Evolutionary conservation across 305 asterid species (phyloP), one percentile per base, ranked within the genome.

Genomic region (Fraxinus baroniana): DNA sequence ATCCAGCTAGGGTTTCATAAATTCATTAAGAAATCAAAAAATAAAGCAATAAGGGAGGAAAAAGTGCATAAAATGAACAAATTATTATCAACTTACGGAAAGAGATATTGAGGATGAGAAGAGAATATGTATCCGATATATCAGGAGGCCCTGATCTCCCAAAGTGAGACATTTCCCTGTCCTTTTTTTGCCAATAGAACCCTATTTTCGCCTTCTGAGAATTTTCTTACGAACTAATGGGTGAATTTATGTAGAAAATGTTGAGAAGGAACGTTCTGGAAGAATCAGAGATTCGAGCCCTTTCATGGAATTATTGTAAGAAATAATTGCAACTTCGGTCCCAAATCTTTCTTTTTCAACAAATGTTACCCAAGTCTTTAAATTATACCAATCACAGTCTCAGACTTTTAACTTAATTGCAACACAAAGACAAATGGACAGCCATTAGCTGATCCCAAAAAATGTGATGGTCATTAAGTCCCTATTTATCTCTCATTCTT

Each of bases 81-180:
- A 33, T 17, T 10, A 28, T 1, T 7, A n/a, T 24, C 60, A 6
- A 52, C 71, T 80, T 74, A 86, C 86, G 86, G 81, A 86, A 86
- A 35, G 79, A 55, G 36, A 86, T 80, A 78, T 86, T 86, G 81
- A 83, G 86, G 82, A 83, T 82, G 39, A 86, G 86, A 66, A 86
- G 86, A 73, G 85, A 83, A n/a, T 83, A 86, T n/a, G 87, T 83
- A 12, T 83, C 89, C 17, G 81, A 9, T 76, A 83, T 81, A 82
- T 49, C 85, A 24, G 86, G 78, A 66, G 84, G 85, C 12, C 86
- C 83, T 1, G 83, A 60, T 22, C 86, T 66, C 33, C 83, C 83
- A 9, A 84, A 84, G 86, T 80, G 85, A 39, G 85, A 84, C 85
- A 81, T 86, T 81, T 18, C 39, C 30, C 83, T 73, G 2, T 15